Percentiles rank a stretch among this genome's conserved stretches.
Conservation (phyloP, 768 basidiomycete species). For the Boletus pseudo-olivaceus region DNA sequence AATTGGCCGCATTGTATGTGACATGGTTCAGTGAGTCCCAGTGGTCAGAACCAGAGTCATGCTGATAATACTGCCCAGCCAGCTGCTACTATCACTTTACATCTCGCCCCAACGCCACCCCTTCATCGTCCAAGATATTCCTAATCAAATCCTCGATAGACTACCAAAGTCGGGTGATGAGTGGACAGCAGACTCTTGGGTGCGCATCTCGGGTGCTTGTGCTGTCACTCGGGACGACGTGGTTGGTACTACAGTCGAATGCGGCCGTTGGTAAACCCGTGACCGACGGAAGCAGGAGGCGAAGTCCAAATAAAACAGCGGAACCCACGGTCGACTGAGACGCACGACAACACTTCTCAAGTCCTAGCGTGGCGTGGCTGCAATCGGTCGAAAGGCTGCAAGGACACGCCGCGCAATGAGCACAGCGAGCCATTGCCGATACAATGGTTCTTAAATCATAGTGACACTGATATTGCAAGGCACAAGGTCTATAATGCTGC, state of each 20-base stretch:
- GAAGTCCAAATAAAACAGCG: neutral
- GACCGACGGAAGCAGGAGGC: neutral
- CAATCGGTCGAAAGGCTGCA: neutral
- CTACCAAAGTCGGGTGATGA: neutral
- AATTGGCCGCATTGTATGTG: too few relatives aligned
- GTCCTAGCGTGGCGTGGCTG: neutral
- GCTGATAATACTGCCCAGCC: too few relatives aligned
- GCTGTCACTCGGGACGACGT: neutral
- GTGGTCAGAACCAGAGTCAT: too few relatives aligned
- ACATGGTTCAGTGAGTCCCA: too few relatives aligned
- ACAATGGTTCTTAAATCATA: neutral
- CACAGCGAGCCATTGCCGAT: neutral
- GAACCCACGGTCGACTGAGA: neutral
- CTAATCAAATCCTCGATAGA: neutral
- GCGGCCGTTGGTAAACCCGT: neutral
- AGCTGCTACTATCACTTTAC: neutral
- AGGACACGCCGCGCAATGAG: too few relatives aligned
- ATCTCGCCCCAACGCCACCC: too few relatives aligned
- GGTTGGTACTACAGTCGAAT: neutral
- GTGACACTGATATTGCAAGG: neutral
- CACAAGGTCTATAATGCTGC: conserved; percentile 6
- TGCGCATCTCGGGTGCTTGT: neutral
- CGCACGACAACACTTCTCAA: neutral
- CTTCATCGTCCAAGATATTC: neutral
- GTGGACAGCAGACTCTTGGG: neutral